A percentile compares a stretch with the other conserved stretches of the same genome.
Conservation (phyloP, 2,329 filamentous ascomycete species). For the Sarocladiaceae sp. region DNA sequence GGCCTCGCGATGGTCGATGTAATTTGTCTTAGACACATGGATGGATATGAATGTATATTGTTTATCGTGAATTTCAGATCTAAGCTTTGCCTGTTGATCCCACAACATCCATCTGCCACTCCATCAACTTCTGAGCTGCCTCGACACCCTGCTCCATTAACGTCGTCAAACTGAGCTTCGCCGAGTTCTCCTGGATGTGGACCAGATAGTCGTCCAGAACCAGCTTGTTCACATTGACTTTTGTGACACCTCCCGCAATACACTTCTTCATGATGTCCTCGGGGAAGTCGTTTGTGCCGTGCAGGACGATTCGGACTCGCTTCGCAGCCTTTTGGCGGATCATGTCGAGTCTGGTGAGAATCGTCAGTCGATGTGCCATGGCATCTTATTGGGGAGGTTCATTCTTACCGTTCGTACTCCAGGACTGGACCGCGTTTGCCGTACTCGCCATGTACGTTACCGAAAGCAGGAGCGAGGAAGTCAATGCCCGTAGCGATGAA, state of each 20-base stretch:
- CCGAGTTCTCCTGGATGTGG: slow-evolving; percentile 33
- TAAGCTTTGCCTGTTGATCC: slow-evolving; percentile 40
- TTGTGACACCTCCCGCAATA: slow-evolving; percentile 47
- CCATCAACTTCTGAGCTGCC: slow-evolving; percentile 34
- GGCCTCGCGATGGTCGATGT: no score
- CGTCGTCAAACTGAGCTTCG: slow-evolving; percentile 28
- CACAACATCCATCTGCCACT: slow-evolving; percentile 44
- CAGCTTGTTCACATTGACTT: slow-evolving; percentile 55
- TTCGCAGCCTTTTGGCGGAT: slow-evolving; percentile 26
- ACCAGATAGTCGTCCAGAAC: slow-evolving; percentile 41
- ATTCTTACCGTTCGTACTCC: slow-evolving; percentile 41
- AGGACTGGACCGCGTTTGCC: slow-evolving; percentile 58
- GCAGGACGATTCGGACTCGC: slow-evolving; percentile 42
- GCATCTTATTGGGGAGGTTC: no score
- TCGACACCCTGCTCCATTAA: slow-evolving; percentile 42
- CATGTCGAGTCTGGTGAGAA: slow-evolving; percentile 30
- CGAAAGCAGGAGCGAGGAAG: slow-evolving; percentile 72
- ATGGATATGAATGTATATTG: no score
- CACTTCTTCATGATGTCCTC: slow-evolving; percentile 45
- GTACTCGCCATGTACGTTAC: slow-evolving; percentile 73
- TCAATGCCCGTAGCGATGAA: slow-evolving; percentile 70
- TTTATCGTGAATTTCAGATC: no score
- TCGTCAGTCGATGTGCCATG: background rate
- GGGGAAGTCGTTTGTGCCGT: slow-evolving; percentile 53
- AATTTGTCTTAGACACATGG: no score